Conservation (phyloP, 2,329 filamentous ascomycete genomes). For the Colletotrichum filicis region DNA sequence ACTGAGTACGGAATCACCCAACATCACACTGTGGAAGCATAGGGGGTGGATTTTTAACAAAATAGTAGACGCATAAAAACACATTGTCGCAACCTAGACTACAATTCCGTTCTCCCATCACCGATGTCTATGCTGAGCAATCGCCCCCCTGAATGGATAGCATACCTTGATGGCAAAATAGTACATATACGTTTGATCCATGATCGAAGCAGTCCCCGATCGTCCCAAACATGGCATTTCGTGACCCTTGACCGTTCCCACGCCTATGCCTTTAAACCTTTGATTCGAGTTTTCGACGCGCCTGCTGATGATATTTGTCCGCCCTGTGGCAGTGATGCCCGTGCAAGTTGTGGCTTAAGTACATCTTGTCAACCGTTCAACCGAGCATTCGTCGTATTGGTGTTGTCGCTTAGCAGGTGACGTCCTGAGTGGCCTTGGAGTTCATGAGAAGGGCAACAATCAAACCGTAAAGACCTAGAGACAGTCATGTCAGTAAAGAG, state of each 20-base stretch:
- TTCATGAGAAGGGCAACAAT: constrained; percentile 99
- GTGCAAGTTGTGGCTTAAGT: constrained; percentile 41
- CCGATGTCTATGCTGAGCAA: constrained; percentile 59
- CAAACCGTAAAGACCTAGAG: constrained; percentile 92
- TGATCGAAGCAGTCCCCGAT: constrained; percentile 39
- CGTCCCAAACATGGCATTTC: constrained; percentile 34
- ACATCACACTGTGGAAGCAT: neutral
- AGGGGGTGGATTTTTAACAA: neutral
- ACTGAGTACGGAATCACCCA: too few species aligned
- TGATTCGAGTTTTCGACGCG: constrained; percentile 37
- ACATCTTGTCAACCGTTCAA: constrained; percentile 50
- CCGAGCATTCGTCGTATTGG: constrained; percentile 37
- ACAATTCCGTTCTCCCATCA: constrained; percentile 52
- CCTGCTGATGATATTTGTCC: constrained; percentile 37
- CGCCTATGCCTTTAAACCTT: constrained; percentile 37
- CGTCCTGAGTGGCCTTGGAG: constrained; percentile 82
- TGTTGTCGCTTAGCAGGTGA: constrained; percentile 63
- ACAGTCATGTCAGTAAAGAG: constrained; percentile 39
- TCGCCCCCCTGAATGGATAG: constrained; percentile 49
- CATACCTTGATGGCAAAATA: constrained; percentile 57
- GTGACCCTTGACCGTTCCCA: constrained; percentile 33
- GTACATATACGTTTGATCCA: constrained; percentile 56
- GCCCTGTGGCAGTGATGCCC: constrained; percentile 37
- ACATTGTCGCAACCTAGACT: constrained; percentile 51
- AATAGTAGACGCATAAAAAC: constrained; percentile 26